Evolutionary conservation across 2,329 filamentous ascomycete species (phyloP).

Genomic region (Monilinia fructicola): DNA sequence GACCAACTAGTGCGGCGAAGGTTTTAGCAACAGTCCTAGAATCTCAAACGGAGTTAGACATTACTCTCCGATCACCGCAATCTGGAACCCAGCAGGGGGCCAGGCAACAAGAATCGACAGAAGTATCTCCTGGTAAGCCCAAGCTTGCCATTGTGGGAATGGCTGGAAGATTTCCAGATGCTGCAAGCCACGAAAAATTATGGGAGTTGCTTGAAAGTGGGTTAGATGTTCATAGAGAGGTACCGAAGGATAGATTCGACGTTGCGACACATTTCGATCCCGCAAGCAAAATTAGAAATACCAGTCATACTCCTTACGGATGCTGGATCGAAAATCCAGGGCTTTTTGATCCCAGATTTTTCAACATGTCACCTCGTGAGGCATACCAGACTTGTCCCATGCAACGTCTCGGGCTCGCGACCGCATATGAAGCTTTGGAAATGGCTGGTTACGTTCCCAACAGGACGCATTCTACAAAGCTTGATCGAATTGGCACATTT

Average conservation of each 20-base stretch:
- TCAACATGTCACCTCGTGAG: constrained; percentile 83
- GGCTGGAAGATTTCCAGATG: constrained; percentile 74
- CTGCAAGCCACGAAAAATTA: constrained; percentile 67
- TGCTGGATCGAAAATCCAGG: constrained; percentile 72
- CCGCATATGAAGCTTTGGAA: constrained; percentile 79
- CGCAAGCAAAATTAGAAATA: constrained; percentile 71
- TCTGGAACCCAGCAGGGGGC: not conserved
- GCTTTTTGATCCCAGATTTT: constrained; percentile 78
- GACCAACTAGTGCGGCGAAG: constrained; percentile 50
- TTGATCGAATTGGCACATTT: constrained; percentile 44
- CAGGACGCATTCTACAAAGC: constrained; percentile 41
- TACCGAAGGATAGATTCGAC: constrained; percentile 71
- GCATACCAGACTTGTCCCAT: constrained; percentile 79
- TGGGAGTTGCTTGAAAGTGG: constrained; percentile 76
- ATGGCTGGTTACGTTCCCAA: constrained; percentile 69
- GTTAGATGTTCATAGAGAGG: constrained; percentile 67
- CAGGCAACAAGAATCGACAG: constrained; percentile 15
- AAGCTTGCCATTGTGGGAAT: constrained; percentile 77
- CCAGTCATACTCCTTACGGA: constrained; percentile 63
- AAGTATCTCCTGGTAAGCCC: constrained; percentile 18
- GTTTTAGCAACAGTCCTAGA: constrained; percentile 16
- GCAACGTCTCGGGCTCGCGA: constrained; percentile 72
- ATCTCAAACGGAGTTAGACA: constrained; percentile 21
- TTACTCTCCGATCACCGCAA: constrained; percentile 10
- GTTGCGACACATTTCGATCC: constrained; percentile 69